These are phyloP conservation scores for Dendrobium officinale DNA, from an alignment of 106 monocot genomes.

Conservation along the genomic window DNA sequence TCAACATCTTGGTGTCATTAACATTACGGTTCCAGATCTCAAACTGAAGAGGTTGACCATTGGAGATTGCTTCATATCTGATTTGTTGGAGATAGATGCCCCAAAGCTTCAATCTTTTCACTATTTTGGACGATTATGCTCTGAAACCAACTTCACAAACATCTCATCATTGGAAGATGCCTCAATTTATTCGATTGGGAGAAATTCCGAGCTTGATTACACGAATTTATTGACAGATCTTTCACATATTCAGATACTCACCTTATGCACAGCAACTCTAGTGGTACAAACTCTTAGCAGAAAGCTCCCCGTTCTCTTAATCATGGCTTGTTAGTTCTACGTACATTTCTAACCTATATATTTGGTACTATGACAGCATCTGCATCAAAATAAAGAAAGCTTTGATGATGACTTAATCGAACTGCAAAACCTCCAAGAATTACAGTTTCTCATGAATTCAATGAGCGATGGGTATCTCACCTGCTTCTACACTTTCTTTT, in stretches of 20 bases:
- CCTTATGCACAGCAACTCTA: slow-evolving; percentile 21
- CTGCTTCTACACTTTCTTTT: slow-evolving; percentile 21
- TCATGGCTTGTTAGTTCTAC: neutral
- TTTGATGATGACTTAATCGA: slow-evolving; percentile 5
- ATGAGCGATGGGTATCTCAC: slow-evolving; percentile 17
- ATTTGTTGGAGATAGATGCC: slow-evolving; percentile 12
- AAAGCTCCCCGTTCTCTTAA: neutral
- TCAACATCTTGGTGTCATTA: neutral
- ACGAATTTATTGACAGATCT: slow-evolving; percentile 19
- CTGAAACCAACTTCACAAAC: slow-evolving; percentile 9
- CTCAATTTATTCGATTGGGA: slow-evolving; percentile 16
- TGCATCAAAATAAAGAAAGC: slow-evolving; percentile 2
- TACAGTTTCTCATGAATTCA: slow-evolving; percentile 26
- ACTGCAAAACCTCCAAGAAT: slow-evolving; percentile 34
- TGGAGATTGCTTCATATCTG: slow-evolving; percentile 1
- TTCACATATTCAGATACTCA: slow-evolving; percentile 39
- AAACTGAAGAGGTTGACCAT: slow-evolving; percentile 17
- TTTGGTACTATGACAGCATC: slow-evolving; percentile 2
- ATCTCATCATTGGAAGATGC: slow-evolving; percentile 29
- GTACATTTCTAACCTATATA: neutral
- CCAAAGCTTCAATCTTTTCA: slow-evolving; percentile 19
- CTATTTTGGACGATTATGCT: slow-evolving; percentile 3
- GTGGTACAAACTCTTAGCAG: slow-evolving; percentile 2
- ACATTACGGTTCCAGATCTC: neutral
- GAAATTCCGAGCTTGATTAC: slow-evolving; percentile 15